Conservation (phyloP, 768 basidiomycete species). For the Tylopilus felleus region DNA sequence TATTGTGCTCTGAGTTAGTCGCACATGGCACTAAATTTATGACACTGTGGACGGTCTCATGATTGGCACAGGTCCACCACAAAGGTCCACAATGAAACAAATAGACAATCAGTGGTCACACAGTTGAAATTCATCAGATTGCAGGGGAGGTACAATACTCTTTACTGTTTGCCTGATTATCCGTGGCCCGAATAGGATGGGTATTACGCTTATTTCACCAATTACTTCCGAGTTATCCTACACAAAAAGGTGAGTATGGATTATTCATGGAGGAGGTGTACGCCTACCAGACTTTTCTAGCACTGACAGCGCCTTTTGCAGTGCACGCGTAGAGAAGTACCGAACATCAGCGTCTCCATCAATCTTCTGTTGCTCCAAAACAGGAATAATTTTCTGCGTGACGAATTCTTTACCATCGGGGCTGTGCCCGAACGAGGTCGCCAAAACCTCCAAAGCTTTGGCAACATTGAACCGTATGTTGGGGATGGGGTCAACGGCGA, state of each 20-base stretch:
- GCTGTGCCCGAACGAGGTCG: constrained; percentile 58
- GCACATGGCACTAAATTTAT: neutral
- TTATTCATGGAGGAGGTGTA: neutral
- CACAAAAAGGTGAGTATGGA: neutral
- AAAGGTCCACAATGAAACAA: neutral
- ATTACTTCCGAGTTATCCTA: constrained; percentile 24
- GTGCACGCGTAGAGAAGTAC: constrained; percentile 84
- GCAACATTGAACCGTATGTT: constrained; percentile 99
- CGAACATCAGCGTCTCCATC: constrained; percentile 96
- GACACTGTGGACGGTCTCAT: neutral
- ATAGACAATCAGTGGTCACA: neutral
- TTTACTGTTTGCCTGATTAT: constrained; percentile 26
- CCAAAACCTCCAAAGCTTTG: constrained; percentile 89
- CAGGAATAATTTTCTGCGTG: constrained; percentile 71
- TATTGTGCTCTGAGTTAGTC: constrained; percentile 3
- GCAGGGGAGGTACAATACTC: constrained; percentile 30
- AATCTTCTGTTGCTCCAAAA: constrained; percentile 78
- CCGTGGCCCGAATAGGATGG: constrained; percentile 24
- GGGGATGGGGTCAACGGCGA: constrained; percentile 89
- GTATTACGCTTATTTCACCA: constrained; percentile 30
- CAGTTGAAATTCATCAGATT: constrained; percentile 25
- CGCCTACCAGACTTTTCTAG: constrained; percentile 39
- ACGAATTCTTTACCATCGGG: constrained; percentile 75
- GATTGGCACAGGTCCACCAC: neutral
- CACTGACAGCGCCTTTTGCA: constrained; percentile 50